These are phyloP conservation scores for Yamadazyma tumulicola DNA, from an alignment of 805 yeast genomes.

Conservation along the genomic window DNA sequence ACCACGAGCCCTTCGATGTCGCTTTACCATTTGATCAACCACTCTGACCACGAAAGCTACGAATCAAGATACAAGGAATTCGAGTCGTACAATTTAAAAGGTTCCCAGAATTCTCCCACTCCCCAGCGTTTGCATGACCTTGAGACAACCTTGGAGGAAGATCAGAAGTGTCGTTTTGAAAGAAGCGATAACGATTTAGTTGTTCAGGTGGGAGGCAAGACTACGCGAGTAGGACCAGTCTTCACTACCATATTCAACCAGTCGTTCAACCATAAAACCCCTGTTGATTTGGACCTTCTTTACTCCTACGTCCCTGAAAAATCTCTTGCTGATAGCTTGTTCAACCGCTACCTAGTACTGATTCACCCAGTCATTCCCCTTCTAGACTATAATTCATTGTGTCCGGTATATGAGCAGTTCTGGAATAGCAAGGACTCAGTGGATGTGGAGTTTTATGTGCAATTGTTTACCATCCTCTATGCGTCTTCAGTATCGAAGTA, in stretches of 20 bases:
- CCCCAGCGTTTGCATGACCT: too few relatives aligned
- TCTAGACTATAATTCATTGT: constrained; percentile 8
- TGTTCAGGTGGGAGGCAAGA: too few relatives aligned
- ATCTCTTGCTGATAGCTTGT: constrained; percentile 10
- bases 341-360: constrained; percentile 9
- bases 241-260: constrained; percentile 9
- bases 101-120: too few relatives aligned
- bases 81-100: too few relatives aligned
- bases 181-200: too few relatives aligned
- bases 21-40: too few relatives aligned
- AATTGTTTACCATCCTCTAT: constrained; percentile 12
- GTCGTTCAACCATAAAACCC: constrained; percentile 6
- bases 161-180: too few relatives aligned
- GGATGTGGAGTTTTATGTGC: constrained; percentile 7
- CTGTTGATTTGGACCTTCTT: constrained; percentile 5
- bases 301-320: constrained; percentile 9
- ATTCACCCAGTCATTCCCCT: constrained; percentile 14
- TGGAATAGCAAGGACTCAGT: constrained; percentile 10
- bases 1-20: too few relatives aligned
- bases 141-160: too few relatives aligned
- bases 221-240: constrained; percentile 9
- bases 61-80: too few relatives aligned
- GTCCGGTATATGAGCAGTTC: constrained; percentile 9
- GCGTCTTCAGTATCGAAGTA: constrained; percentile 14
- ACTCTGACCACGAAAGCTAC: too few relatives aligned